phyloP scores from a whole-genome alignment of 805 yeast genomes.

The Clavispora asparagi region DNA sequence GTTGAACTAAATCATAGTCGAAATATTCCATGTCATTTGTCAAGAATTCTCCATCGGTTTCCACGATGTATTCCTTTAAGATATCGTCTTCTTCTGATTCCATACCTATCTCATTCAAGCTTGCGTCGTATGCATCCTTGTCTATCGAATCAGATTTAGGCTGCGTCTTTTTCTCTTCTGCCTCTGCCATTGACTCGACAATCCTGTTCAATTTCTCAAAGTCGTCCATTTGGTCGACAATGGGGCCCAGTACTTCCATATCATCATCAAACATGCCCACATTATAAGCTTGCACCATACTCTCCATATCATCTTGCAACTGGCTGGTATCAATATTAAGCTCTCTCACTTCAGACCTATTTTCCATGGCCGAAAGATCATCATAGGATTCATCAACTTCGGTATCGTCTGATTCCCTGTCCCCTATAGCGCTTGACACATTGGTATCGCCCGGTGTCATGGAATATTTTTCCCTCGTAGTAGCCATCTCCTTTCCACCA shows the following conservation, averaged over 20 bases:
- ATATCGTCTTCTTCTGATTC: conserved; percentile 22
- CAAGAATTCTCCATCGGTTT: conserved; percentile 11
- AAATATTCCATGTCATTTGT: conserved; percentile 3
- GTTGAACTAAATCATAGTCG: conserved; percentile 16
- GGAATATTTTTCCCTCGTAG: too few species aligned
- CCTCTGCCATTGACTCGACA: conserved; percentile 30
- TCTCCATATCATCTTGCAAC: conserved; percentile 43
- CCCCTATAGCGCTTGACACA: too few species aligned
- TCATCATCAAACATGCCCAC: conserved; percentile 60
- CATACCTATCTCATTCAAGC: conserved; percentile 27
- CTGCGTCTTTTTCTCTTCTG: neutral
- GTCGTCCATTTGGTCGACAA: conserved; percentile 50
- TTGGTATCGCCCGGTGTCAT: too few species aligned
- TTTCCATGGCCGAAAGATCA: neutral
- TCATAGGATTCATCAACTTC: neutral
- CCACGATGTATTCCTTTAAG: neutral
- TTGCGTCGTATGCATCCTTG: conserved; percentile 3
- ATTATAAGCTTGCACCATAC: conserved; percentile 58
- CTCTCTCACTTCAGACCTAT: neutral
- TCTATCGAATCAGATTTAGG: neutral
- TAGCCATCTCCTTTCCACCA: too few species aligned
- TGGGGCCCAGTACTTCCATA: conserved; percentile 48
- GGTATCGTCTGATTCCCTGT: too few species aligned
- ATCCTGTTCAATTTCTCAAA: conserved; percentile 47
- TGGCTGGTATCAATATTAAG: neutral